Evolutionary conservation across 306 rosid species (phyloP), one percentile per base, ranked within the genome.

Genomic region (Luffa aegyptiaca): DNA sequence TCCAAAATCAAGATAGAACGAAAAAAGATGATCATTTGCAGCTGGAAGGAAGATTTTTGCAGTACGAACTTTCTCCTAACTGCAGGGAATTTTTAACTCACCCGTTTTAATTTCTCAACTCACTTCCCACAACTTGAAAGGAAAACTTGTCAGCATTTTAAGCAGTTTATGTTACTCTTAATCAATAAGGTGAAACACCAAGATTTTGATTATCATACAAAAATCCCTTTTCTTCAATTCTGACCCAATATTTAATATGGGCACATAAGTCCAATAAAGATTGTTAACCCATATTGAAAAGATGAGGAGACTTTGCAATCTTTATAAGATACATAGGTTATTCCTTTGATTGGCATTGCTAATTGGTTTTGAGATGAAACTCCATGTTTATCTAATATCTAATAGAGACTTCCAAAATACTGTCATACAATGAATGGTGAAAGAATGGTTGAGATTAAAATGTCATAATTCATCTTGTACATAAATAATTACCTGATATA

Each of bases 401-500:
- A 26, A 16, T 56, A 56, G 11, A 56, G 26, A 5, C 26, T 55
- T 10, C 3, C 33, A 62, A 26, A 21, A 26, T 20, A 26, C 69
- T 62, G 31, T 26, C 41, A 33, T 68, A 6, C 75, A n/a, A 35
- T 16, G 55, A 70, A 5, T 14, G 21, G 42, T 7, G 49, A 41
- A n/a, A n/a, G 45, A 57, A 26, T 57, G 26, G 20, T 3, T 57
- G 18, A n/a, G 53, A 71, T 20, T 49, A 44, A n/a, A 71, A 12
- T 7, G 16, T 10, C 18, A 13, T 45, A 49, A 71, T 42, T 44
- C 31, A 26, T 42, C 13, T 18, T 42, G 16, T 71, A 42, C 76
- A 16, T 49, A 71, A 18, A 45, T 71, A 39, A 49, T 21, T 66
- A 86, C 88, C 88, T 86, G 88, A 65, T 78, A 86, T 51, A 86